A percentile compares a stretch with the other conserved stretches of the same genome.
Evolutionary conservation across 805 yeast genomes (phyloP).

Genomic region (Candida quercuum): DNA sequence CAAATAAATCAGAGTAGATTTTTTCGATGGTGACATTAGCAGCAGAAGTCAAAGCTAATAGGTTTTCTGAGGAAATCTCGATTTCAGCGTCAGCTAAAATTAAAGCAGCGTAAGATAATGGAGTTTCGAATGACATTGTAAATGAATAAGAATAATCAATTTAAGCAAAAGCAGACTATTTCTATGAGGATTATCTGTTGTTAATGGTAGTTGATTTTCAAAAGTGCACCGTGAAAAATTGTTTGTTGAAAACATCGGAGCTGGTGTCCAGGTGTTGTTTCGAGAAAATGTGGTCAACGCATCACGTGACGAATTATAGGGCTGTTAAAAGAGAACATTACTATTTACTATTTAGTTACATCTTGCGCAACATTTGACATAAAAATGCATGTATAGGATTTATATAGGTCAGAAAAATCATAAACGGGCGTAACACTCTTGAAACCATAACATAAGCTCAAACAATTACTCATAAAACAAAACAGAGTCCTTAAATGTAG

Average conservation of each 20-base stretch:
- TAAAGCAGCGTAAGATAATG: slow-evolving; percentile 89
- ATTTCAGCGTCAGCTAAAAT: slow-evolving; percentile 90
- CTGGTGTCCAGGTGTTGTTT: not conserved
- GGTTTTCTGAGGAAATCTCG: slow-evolving; percentile 82
- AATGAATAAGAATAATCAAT: slow-evolving; percentile 24
- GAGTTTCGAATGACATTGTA: slow-evolving; percentile 68
- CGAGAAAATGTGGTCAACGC: not conserved
- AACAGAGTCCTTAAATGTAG: no score
- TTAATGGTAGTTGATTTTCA: not conserved
- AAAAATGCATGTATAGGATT: no score
- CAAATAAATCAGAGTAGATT: slow-evolving; percentile 84
- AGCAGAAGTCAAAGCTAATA: slow-evolving; percentile 68
- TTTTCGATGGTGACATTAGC: slow-evolving; percentile 79
- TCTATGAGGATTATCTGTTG: slow-evolving; percentile 15
- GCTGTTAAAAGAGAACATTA: no score
- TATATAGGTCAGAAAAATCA: no score
- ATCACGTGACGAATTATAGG: not conserved
- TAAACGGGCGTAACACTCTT: no score
- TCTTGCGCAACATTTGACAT: no score
- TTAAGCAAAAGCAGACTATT: slow-evolving; percentile 29
- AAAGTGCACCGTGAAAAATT: not conserved
- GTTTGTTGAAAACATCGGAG: not conserved
- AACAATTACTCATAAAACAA: no score
- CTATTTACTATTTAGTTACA: no score
- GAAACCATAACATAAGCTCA: no score